phyloP scores from a whole-genome alignment of 2,329 filamentous ascomycete species.

The Penicillium sp. region DNA sequence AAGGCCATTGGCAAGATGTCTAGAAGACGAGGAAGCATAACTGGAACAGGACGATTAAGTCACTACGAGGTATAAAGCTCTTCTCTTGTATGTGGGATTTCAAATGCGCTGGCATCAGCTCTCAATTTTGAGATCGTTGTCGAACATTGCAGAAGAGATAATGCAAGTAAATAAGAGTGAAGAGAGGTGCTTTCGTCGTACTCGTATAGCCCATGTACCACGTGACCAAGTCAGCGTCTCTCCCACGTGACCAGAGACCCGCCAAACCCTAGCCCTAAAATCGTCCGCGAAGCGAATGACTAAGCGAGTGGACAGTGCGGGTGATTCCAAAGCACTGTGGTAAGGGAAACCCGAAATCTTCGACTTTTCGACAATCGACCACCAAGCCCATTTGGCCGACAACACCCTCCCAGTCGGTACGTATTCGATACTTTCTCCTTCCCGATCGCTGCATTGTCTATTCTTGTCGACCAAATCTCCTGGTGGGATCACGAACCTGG shows the following conservation, averaged over 20 bases:
- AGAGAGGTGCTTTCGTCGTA: too few relatives aligned
- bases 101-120: too few relatives aligned
- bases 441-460: conserved; percentile 12
- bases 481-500: conserved; percentile 2
- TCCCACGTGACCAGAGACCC: conserved; percentile 28
- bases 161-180: too few relatives aligned
- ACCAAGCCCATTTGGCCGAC: conserved; percentile 38
- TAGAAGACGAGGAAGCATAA: too few relatives aligned
- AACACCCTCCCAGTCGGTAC: conserved; percentile 42
- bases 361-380: conserved; percentile 44
- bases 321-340: conserved; percentile 33
- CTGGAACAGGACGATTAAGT: too few relatives aligned
- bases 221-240: too few relatives aligned
- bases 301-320: conserved; percentile 42
- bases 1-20: too few relatives aligned
- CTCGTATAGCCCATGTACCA: too few relatives aligned
- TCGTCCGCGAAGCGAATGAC: conserved; percentile 17
- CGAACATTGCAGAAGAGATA: too few relatives aligned
- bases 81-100: too few relatives aligned
- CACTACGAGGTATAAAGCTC: too few relatives aligned
- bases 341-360: conserved; percentile 40
- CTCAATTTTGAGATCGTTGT: too few relatives aligned
- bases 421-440: conserved; percentile 23
- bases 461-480: conserved; percentile 8
- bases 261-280: conserved; percentile 31